Percentiles rank a stretch among this genome's conserved stretches.
These are phyloP conservation scores for Plantago elongata DNA, from an alignment of 257 asterid genomes.

Conservation along the genomic window DNA sequence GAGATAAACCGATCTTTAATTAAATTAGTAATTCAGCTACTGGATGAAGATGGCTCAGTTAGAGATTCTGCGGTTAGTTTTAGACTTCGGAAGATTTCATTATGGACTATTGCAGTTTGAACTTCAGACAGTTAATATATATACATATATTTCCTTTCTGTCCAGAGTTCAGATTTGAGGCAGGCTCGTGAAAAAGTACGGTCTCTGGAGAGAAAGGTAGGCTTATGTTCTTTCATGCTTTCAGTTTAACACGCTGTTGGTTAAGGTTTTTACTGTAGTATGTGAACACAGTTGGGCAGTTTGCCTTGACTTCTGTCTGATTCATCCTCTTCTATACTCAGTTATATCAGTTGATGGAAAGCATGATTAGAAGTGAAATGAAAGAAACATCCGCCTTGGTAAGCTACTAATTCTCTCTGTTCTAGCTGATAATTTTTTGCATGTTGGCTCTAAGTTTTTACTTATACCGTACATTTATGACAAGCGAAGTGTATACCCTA, in stretches of 20 bases:
- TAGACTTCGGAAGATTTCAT: slow-evolving; percentile 12
- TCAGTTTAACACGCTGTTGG: not conserved
- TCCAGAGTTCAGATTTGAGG: slow-evolving; percentile 78
- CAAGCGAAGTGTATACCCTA: slow-evolving; percentile 2
- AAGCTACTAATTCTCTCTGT: slow-evolving; percentile 21
- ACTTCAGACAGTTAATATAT: slow-evolving; percentile 20
- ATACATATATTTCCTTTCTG: slow-evolving; percentile 14
- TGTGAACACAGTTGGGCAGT: not conserved
- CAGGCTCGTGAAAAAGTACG: slow-evolving; percentile 76
- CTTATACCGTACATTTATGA: slow-evolving; percentile 1
- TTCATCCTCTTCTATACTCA: slow-evolving; percentile 31
- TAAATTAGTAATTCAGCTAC: slow-evolving; percentile 61
- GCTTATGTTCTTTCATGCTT: slow-evolving; percentile 7
- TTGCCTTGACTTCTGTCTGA: slow-evolving; percentile 20
- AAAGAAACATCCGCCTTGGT: slow-evolving; percentile 59
- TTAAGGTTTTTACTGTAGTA: not conserved
- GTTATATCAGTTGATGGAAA: slow-evolving; percentile 75
- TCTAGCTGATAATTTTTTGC: not conserved
- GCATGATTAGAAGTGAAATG: slow-evolving; percentile 63
- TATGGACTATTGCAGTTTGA: slow-evolving; percentile 12
- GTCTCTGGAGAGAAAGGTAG: slow-evolving; percentile 78
- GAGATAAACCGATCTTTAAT: slow-evolving; percentile 48
- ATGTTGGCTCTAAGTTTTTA: slow-evolving; percentile 11
- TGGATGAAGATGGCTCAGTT: slow-evolving; percentile 92
- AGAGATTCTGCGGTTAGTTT: slow-evolving; percentile 90